Percentiles rank a stretch among this genome's conserved stretches.
phyloP scores from a whole-genome alignment of 176 grass and related monocot genomes.

The Oryza officinalis region DNA sequence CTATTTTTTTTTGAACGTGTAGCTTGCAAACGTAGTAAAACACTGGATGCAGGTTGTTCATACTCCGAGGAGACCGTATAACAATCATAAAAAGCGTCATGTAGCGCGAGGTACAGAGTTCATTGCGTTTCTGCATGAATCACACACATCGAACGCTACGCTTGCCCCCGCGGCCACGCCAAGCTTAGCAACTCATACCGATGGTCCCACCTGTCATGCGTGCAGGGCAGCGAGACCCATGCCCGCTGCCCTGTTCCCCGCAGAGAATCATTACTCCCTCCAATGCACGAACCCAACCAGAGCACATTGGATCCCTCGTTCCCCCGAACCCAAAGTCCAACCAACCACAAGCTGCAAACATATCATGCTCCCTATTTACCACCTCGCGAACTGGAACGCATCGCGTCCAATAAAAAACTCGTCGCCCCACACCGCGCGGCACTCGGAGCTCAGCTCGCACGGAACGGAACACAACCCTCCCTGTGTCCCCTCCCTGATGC shows the following conservation, averaged over 20 bases:
- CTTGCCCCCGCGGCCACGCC: too few relatives aligned
- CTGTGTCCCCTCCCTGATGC: conserved; percentile 20
- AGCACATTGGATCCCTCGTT: conserved; percentile 52
- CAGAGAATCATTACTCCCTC: conserved; percentile 26
- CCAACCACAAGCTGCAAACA: conserved; percentile 26
- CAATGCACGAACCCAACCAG: conserved; percentile 9
- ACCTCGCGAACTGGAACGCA: background rate
- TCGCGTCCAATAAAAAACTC: conserved; percentile 19
- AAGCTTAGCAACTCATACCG: background rate
- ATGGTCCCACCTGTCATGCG: background rate
- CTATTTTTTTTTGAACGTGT: too few relatives aligned
- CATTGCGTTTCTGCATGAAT: background rate
- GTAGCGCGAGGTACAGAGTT: background rate
- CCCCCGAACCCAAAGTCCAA: conserved; percentile 50
- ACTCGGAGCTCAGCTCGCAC: conserved; percentile 4
- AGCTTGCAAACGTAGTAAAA: background rate
- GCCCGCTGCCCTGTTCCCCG: conserved; percentile 7
- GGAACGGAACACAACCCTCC: background rate
- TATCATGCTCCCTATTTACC: conserved; percentile 12
- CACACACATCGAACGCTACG: background rate
- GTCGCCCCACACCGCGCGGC: background rate
- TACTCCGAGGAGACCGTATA: too few relatives aligned
- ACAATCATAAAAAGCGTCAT: too few relatives aligned
- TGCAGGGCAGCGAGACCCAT: background rate
- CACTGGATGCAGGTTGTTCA: background rate